Percentiles rank a stretch among this genome's conserved stretches.
Conservation (phyloP, 495 filamentous ascomycete species). For the Penicillium coprophilum region DNA sequence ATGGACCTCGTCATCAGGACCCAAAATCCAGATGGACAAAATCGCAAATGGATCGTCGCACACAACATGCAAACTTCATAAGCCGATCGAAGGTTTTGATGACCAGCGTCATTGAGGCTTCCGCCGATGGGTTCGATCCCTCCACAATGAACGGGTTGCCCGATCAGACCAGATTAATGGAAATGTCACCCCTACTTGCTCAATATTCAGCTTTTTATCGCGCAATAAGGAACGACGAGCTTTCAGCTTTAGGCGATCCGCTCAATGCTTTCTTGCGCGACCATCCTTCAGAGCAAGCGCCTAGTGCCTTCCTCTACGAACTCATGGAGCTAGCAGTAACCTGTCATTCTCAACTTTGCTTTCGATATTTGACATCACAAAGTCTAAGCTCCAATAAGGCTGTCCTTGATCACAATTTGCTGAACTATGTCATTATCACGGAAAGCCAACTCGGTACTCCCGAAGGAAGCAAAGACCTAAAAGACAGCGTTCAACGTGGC, state of each 20-base stretch:
- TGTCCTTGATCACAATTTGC: not conserved
- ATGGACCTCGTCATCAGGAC: not conserved
- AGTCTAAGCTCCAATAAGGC: slow-evolving; percentile 1
- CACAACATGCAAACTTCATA: not conserved
- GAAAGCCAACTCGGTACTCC: not conserved
- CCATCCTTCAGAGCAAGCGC: not conserved
- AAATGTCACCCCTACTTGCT: not conserved
- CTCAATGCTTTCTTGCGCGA: not conserved
- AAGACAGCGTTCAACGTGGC: not conserved
- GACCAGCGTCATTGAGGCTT: not conserved
- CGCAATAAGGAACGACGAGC: slow-evolving; percentile 4
- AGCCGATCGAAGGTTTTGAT: not conserved
- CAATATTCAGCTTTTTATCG: not conserved
- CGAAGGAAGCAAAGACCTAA: too few species aligned
- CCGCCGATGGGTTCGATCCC: too few species aligned
- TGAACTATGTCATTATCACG: slow-evolving; percentile 4
- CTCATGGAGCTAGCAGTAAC: slow-evolving; percentile 4
- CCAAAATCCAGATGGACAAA: slow-evolving; percentile 6
- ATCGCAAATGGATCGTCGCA: not conserved
- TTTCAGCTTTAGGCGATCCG: not conserved
- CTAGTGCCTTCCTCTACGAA: not conserved
- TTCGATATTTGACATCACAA: slow-evolving; percentile 7
- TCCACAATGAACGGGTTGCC: too few species aligned
- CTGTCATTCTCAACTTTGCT: not conserved
- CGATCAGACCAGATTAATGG: too few species aligned